Percentiles rank a stretch among this genome's conserved stretches.
phyloP scores from a whole-genome alignment of 2,329 filamentous ascomycete species.

The Bipolaris gigantea region DNA sequence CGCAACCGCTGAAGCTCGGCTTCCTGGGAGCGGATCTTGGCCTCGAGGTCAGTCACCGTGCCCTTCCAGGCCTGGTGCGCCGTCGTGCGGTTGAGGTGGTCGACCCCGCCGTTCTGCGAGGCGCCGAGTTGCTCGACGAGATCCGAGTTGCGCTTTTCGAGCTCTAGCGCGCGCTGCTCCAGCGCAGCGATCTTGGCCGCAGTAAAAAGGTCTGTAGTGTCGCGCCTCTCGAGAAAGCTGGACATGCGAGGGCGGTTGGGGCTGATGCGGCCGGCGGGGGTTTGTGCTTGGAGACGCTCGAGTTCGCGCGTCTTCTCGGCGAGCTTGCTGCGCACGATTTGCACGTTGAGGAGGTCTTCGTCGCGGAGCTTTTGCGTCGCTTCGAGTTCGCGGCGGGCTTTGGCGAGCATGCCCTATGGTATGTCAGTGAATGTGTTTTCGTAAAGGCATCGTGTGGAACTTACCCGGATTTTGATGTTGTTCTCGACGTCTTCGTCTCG shows the following conservation, averaged over 20 bases:
- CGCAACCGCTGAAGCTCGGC: conserved; percentile 30
- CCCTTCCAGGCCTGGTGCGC: conserved; percentile 44
- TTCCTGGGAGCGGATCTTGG: conserved; percentile 37
- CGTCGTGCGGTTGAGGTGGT: conserved; percentile 39
- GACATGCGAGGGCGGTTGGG: conserved; percentile 33
- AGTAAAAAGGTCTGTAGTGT: conserved; percentile 47
- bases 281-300: conserved; percentile 32
- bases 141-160: conserved; percentile 47
- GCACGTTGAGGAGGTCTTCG: conserved; percentile 48
- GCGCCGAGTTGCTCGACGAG: conserved; percentile 36
- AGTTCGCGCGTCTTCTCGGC: conserved; percentile 46
- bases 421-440: not conserved
- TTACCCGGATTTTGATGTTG: conserved; percentile 47
- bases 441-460: not conserved
- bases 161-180: conserved; percentile 48
- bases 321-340: conserved; percentile 45
- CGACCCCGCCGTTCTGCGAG: conserved; percentile 34
- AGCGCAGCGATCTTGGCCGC: conserved; percentile 48
- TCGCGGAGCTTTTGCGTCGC: conserved; percentile 47
- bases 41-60: conserved; percentile 34
- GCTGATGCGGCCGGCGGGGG: conserved; percentile 20
- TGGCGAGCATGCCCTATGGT: conserved; percentile 40
- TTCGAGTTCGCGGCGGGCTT: conserved; percentile 45
- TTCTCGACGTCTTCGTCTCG: conserved; percentile 50
- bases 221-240: conserved; percentile 40